Base-by-base conservation (phyloP, 1,284 basidiomycete species). In the Lentinula novae-zelandiae region DNA sequence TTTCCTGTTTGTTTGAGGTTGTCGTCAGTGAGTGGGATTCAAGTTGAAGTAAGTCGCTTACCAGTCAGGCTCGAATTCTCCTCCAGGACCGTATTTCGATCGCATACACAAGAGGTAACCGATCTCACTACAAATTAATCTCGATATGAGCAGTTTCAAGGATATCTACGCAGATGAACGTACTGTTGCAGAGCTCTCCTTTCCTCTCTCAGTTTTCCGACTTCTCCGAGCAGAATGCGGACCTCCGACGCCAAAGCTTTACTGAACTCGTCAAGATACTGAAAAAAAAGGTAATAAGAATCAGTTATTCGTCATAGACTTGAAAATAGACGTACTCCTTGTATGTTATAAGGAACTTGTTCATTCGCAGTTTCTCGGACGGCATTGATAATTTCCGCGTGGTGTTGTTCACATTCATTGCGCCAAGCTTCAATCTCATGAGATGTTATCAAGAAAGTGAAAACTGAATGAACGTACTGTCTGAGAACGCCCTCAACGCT, bases 251-350 rank as follows among this genome's bases (percentile, higher is more conserved):
- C 88, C 50, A 92, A 73, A 1, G 89, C 86, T 69, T 85, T 89
- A 71, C 88, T 91, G 72, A 92, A 92, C 60, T 92, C 89, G 64
- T 91, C 88, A 17, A 92, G 78, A 68, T 91, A 91, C 85, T 86
- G 57, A 39, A 38, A 4, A 4, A 54, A 31, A 42, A 34, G 34
- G 56, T 13, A 39, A 42, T 36, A 58, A 48, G 59, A 53, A 8
- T 68, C 61, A 63, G 56, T 56, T 40, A 12, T 15, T 42, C 34
- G 20, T 55, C 38, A 60, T 39, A n/a, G 27, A 44, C 33, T 2
- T 20, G 20, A 53, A 34, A 7, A 55, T 13, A 31, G 3, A 72
- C 84, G 62, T 74, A 90, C 88, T 36, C 82, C 82, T 78, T 89
- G 86, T 5, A 92, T 83, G 63, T 92, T 91, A 78, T 86, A 92